Percentiles rank a stretch among this genome's conserved stretches.
These are phyloP conservation scores for Oenanthe sinensis DNA, from an alignment of 129 eudicot genomes.

Conservation along the genomic window DNA sequence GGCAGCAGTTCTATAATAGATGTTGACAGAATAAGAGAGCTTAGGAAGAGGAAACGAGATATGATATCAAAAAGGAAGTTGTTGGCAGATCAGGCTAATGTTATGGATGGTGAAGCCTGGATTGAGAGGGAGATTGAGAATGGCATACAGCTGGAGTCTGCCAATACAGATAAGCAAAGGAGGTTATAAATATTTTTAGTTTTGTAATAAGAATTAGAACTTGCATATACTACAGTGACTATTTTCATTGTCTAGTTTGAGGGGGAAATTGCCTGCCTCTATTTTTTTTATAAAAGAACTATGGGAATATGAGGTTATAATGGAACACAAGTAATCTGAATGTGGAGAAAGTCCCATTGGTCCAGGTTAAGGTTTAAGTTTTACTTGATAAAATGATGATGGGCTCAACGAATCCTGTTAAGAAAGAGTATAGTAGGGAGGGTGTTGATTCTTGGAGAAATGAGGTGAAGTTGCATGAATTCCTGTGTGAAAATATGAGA, in stretches of 20 bases:
- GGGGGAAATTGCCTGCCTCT: neutral
- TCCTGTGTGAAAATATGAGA: neutral
- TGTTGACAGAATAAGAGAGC: constrained; percentile 46
- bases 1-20: constrained; percentile 29
- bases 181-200: constrained; percentile 16
- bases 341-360: neutral
- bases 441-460: neutral
- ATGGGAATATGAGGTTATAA: neutral
- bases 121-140: constrained; percentile 56
- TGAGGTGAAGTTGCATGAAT: neutral
- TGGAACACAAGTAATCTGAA: neutral
- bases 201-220: constrained; percentile 1
- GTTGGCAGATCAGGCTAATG: constrained; percentile 19
- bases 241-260: neutral
- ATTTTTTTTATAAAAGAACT: neutral
- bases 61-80: constrained; percentile 20
- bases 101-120: constrained; percentile 41
- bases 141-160: constrained; percentile 37
- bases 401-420: neutral
- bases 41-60: constrained; percentile 35
- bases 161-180: constrained; percentile 24
- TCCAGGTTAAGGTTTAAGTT: neutral
- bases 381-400: neutral
- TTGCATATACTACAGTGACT: neutral
- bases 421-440: neutral